Evolutionary conservation across 2,329 filamentous ascomycete genomes (phyloP).

Genomic region (Sclerotinia sclerotiorum): DNA sequence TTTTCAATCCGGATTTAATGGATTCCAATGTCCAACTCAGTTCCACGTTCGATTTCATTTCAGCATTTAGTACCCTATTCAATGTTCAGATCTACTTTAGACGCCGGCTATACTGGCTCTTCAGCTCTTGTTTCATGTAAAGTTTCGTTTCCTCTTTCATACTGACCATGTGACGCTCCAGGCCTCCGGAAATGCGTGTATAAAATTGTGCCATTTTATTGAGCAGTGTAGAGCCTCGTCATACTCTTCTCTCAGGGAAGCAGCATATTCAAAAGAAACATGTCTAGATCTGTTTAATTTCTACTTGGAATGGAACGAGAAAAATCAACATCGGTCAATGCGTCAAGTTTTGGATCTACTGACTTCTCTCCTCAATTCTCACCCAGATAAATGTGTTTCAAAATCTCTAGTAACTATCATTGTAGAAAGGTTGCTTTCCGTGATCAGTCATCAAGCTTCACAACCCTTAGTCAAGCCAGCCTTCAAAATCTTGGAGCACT

Average conservation of each 20-base stretch:
- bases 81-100: background rate
- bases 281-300: slow-evolving; percentile 57
- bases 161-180: background rate
- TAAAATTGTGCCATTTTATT: slow-evolving; percentile 62
- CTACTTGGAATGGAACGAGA: slow-evolving; percentile 67
- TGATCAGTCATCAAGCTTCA: slow-evolving; percentile 59
- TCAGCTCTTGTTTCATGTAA: background rate
- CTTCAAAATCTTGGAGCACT: slow-evolving; percentile 64
- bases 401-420: slow-evolving; percentile 49
- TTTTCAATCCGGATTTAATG: background rate
- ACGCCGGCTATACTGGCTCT: background rate
- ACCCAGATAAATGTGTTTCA: slow-evolving; percentile 46
- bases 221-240: slow-evolving; percentile 57
- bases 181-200: slow-evolving; percentile 56
- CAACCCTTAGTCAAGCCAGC: slow-evolving; percentile 68
- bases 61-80: background rate
- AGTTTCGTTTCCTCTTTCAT: no score
- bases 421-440: slow-evolving; percentile 54
- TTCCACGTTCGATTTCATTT: background rate
- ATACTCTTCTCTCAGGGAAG: slow-evolving; percentile 45
- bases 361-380: slow-evolving; percentile 50
- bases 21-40: background rate
- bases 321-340: slow-evolving; percentile 63
- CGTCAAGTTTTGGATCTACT: slow-evolving; percentile 61
- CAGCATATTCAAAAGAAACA: slow-evolving; percentile 53